Percentiles rank a stretch among this genome's conserved stretches.
Conservation (phyloP, 2,329 filamentous ascomycete species). For the Emmonsiellopsis sp. region DNA sequence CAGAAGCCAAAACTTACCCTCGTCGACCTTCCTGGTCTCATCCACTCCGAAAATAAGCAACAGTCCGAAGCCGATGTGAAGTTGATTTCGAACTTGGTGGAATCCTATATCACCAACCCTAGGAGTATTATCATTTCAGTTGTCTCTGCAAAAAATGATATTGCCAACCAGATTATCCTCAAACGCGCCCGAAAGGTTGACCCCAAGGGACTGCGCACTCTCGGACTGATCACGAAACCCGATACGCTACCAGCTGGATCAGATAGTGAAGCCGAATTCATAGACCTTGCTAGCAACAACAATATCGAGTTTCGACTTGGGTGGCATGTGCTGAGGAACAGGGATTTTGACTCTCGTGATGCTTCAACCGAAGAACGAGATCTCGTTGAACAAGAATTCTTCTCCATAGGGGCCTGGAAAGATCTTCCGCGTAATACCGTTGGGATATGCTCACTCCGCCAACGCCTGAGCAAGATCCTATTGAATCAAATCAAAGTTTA, state of each 20-base stretch:
- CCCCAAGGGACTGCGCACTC: slow-evolving; percentile 17
- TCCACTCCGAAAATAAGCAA: slow-evolving; percentile 7
- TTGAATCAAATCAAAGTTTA: slow-evolving; percentile 19
- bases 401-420: slow-evolving; percentile 15
- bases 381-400: slow-evolving; percentile 16
- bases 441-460: slow-evolving; percentile 16
- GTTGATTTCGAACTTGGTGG: slow-evolving; percentile 6
- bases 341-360: slow-evolving; percentile 11
- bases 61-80: slow-evolving; percentile 14
- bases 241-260: slow-evolving; percentile 19
- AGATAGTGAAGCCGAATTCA: slow-evolving; percentile 16
- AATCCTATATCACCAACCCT: slow-evolving; percentile 46
- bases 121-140: slow-evolving; percentile 54
- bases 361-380: slow-evolving; percentile 12
- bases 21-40: slow-evolving; percentile 10
- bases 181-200: slow-evolving; percentile 23
- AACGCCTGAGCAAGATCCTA: slow-evolving; percentile 19
- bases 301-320: slow-evolving; percentile 18
- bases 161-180: slow-evolving; percentile 50
- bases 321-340: slow-evolving; percentile 22
- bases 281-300: slow-evolving; percentile 19
- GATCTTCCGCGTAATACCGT: slow-evolving; percentile 11
- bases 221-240: slow-evolving; percentile 28
- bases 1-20: slow-evolving; percentile 9
- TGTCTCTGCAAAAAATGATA: slow-evolving; percentile 42